Base-by-base conservation (phyloP, 306 rosid species). In the Corylus americana region DNA sequence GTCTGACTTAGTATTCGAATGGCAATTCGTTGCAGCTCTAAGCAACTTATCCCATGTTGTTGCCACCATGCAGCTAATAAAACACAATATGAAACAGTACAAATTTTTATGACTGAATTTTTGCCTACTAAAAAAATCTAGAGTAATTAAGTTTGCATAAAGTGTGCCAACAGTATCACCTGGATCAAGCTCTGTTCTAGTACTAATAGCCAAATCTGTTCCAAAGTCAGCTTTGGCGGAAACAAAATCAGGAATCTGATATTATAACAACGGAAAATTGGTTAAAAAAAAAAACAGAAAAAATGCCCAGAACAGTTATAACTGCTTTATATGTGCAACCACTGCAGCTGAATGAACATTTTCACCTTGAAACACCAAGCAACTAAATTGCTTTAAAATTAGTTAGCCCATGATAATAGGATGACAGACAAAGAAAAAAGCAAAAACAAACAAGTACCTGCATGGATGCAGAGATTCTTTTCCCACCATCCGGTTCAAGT, bases 101-200 rank as follows among this genome's bases (percentile, higher is more conserved):
- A 64, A 27, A 50, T 9, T 61, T 55, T 61, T 77, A 68, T 68
- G n/a, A 25, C 74, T 73, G 44, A 8, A 16, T 27, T 64, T 55
- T 58, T 69, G 37, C 25, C 76, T 49, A 66, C 49, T 2, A 54
- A 12, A 74, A 63, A 45, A 44, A n/a, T 37, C 14, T 64, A 13
- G 45, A 35, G 48, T 64, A 35, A 35, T 64, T 39, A 64, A 35
- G 70, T 35, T 35, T 35, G 35, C 48, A 37, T 29, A 62, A 13
- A 31, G 44, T 35, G 48, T 64, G 20, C 8, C 48, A 64, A 39
- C 62, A 29, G 27, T 54, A 70, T 49, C 29, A 91, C 97, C 97
- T 55, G 98, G 98, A 83, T 94, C 93, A 80, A 94, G 90, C 87
- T 88, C 93, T 55, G 91, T 84, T 87, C 98, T 94, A 83, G 98